Evolutionary conservation across 139 green algal genomes (phyloP), one percentile per base, ranked within the genome.

Genomic region (Chlorella sp.): DNA sequence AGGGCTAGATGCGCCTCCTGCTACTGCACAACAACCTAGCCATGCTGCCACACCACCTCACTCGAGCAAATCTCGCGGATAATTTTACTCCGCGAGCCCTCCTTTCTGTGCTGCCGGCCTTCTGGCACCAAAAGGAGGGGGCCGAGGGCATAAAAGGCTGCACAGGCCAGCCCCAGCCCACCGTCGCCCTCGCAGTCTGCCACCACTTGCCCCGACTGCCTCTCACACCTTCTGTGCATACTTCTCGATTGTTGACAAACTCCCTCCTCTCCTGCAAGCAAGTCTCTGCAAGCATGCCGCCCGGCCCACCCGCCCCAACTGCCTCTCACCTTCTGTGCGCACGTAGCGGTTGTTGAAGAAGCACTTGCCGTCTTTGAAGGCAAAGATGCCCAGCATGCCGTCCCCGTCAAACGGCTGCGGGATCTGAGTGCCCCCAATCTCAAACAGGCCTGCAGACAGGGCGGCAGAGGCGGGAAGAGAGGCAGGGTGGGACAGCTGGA

Each of bases 341-440:
- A 91, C 76, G 68, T 82, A 91, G 42, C 88, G 82, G 66, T 88
- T 91, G 61, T 66, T 61, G 42, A 91, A 93, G 80, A 88, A 91
- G 21, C 61, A 53, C 21, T n/a, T 57, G 83, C 87, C 87, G 36
- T 53, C 61, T 48, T 91, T 83, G 88, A 94, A 92, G 5, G 86
- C 86, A 89, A 94, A 93, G 9, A 88, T 88, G 39, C 78, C 85
- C 39, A 91, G 77, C 83, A 91, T 81, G 69, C 92, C 92, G 79
- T 94, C 92, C 4, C 92, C 92, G 81, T 94, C 92, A 80, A 94
- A 92, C 0, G 92, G 92, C 73, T 94, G 91, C 39, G 85, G 71
- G 39, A 94, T 91, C 21, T 71, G 19, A 34, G 83, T 80, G 24
- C 91, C 91, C 34, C 92, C 92, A 30, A 94, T 39, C 66, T 94